A percentile compares a stretch with the other conserved stretches of the same genome.
phyloP scores from a whole-genome alignment of 345 rosid genomes.

The Barbarea vulgaris region DNA sequence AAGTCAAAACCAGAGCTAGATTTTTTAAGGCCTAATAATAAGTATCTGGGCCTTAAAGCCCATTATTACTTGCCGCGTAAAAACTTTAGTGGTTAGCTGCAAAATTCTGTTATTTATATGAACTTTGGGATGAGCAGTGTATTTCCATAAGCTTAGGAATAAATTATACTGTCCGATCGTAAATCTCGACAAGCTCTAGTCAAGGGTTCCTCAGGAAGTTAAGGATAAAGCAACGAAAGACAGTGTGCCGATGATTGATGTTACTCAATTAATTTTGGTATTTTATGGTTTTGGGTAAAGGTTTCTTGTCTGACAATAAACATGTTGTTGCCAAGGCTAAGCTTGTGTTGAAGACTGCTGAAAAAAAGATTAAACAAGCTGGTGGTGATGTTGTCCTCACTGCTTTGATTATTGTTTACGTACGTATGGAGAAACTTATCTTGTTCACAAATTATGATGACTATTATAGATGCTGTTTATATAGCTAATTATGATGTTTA shows the following conservation, averaged over 20 bases:
- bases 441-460: too few relatives aligned
- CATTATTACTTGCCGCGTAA: background rate
- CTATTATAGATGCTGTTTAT: too few relatives aligned
- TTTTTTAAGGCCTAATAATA: background rate
- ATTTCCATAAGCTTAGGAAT: constrained; percentile 75
- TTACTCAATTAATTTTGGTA: constrained; percentile 60
- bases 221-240: constrained; percentile 56
- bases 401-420: too few relatives aligned
- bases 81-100: background rate
- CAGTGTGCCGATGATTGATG: constrained; percentile 53
- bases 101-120: background rate
- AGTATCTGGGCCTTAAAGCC: background rate
- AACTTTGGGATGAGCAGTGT: constrained; percentile 58
- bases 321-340: constrained; percentile 51
- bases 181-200: constrained; percentile 71
- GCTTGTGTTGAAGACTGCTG: constrained; percentile 59
- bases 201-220: constrained; percentile 53
- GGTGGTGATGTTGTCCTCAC: constrained; percentile 55
- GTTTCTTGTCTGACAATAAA: constrained; percentile 54
- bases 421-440: too few relatives aligned
- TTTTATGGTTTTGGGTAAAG: constrained; percentile 65
- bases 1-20: too few relatives aligned
- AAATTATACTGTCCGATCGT: constrained; percentile 61
- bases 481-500: too few relatives aligned
- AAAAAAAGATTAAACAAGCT: constrained; percentile 65